Evolutionary conservation across 768 basidiomycete species (phyloP).

Genomic region (Serendipita vermifera): DNA sequence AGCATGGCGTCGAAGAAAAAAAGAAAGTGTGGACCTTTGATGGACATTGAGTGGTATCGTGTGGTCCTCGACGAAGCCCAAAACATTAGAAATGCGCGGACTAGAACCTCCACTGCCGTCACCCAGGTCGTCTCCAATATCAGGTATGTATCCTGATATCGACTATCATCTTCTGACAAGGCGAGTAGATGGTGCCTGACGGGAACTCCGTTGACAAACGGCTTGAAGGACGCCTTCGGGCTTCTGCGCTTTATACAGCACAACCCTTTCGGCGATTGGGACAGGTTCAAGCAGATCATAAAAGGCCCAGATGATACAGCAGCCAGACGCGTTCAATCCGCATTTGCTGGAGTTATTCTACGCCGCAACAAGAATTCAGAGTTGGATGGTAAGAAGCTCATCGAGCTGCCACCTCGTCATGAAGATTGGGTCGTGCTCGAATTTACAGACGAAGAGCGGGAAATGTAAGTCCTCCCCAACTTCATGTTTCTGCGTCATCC

Average conservation of each 20-base stretch:
- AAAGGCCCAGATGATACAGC: conserved; percentile 22
- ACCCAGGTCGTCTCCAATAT: conserved; percentile 39
- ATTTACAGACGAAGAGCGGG: conserved; percentile 48
- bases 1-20: conserved; percentile 16
- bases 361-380: conserved; percentile 50
- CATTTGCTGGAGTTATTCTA: conserved; percentile 40
- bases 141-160: conserved; percentile 34
- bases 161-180: too few species aligned
- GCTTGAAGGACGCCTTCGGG: conserved; percentile 40
- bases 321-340: conserved; percentile 43
- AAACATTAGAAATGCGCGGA: conserved; percentile 43
- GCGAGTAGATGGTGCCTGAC: background rate
- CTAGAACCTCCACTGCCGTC: conserved; percentile 43
- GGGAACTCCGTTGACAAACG: conserved; percentile 52
- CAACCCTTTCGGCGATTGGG: conserved; percentile 25
- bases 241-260: conserved; percentile 28
- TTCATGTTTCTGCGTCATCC: background rate
- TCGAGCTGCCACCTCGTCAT: conserved; percentile 47
- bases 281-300: conserved; percentile 27
- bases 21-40: conserved; percentile 39
- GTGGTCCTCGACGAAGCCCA: conserved; percentile 71
- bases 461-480: conserved; percentile 38
- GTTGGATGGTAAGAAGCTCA: conserved; percentile 55
- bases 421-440: conserved; percentile 38
- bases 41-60: conserved; percentile 50